Conservation (phyloP, 352 stramenopile genomes). For the Phytopythium chamaehyphon region DNA sequence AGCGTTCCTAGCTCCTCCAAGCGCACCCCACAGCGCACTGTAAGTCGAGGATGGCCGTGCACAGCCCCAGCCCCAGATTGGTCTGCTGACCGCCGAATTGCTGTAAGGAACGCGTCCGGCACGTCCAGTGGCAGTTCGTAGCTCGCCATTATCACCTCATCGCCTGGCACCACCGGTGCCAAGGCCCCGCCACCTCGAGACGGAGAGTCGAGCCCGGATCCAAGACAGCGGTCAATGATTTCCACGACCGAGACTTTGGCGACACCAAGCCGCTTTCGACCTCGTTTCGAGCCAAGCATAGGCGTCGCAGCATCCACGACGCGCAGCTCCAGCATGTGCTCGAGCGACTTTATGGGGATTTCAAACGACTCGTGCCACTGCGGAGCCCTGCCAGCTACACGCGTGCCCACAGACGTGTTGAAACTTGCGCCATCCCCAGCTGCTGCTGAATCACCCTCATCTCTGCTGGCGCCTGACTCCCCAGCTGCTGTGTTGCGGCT, state of each 20-base stretch:
- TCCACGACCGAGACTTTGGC: conserved; percentile 38
- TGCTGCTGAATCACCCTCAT: not conserved
- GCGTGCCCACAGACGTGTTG: conserved; percentile 63
- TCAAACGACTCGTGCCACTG: conserved; percentile 63
- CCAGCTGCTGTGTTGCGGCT: not conserved
- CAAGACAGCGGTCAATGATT: conserved; percentile 33
- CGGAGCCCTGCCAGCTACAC: conserved; percentile 37
- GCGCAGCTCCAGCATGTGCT: conserved; percentile 38
- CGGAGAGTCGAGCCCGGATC: conserved; percentile 7
- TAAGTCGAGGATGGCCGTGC: conserved; percentile 48
- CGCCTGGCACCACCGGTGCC: not conserved
- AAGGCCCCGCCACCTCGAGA: not conserved
- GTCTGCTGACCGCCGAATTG: conserved; percentile 1
- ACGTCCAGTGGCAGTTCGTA: conserved; percentile 69
- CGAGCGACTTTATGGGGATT: conserved; percentile 40
- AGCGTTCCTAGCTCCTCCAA: conserved; percentile 38
- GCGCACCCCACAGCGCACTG: conserved; percentile 48
- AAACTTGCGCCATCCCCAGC: conserved; percentile 5
- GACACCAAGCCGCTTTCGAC: conserved; percentile 49
- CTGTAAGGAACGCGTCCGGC: conserved; percentile 32
- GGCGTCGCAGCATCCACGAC: conserved; percentile 53
- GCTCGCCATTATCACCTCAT: conserved; percentile 41
- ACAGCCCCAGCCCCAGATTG: conserved; percentile 20
- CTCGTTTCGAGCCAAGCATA: conserved; percentile 6
- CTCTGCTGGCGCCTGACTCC: not conserved